phyloP scores from a whole-genome alignment of 1,284 basidiomycete species.

The Retiboletus flavoniger region DNA sequence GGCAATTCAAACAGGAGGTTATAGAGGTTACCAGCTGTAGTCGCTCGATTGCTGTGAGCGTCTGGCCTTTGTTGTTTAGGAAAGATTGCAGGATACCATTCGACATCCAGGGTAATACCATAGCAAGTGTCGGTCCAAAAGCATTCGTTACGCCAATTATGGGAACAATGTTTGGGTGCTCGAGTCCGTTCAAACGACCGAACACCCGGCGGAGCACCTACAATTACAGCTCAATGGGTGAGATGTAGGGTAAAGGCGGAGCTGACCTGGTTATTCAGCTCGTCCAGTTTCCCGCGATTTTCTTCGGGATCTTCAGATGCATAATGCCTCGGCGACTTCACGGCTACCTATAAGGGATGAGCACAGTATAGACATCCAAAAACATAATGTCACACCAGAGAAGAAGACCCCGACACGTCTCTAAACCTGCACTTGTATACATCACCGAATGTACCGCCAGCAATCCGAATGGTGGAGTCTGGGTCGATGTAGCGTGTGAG shows the following conservation, averaged over 20 bases:
- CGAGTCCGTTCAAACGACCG: conserved; percentile 3
- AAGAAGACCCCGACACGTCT: neutral
- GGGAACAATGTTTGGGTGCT: conserved; percentile 7
- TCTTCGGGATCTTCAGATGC: neutral
- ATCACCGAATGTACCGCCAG: conserved; percentile 2
- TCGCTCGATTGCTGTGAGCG: neutral
- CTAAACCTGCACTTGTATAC: conserved; percentile 6
- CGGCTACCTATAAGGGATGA: conserved; percentile 3
- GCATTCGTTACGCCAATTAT: conserved; percentile 3
- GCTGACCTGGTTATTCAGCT: neutral
- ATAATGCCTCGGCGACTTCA: conserved; percentile 8
- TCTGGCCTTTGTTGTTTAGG: neutral
- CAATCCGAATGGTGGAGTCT: neutral
- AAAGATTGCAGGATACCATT: neutral
- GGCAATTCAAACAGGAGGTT: neutral
- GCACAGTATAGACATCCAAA: neutral
- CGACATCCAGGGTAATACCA: neutral
- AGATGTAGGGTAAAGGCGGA: neutral
- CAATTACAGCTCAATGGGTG: neutral
- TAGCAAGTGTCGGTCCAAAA: neutral
- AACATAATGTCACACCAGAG: neutral
- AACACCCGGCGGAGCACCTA: conserved; percentile 7
- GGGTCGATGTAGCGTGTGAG: neutral
- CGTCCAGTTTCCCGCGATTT: neutral
- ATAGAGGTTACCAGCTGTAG: neutral